These are phyloP conservation scores for Claviceps fusiformis DNA, from an alignment of 2,329 filamentous ascomycete genomes.

Conservation along the genomic window DNA sequence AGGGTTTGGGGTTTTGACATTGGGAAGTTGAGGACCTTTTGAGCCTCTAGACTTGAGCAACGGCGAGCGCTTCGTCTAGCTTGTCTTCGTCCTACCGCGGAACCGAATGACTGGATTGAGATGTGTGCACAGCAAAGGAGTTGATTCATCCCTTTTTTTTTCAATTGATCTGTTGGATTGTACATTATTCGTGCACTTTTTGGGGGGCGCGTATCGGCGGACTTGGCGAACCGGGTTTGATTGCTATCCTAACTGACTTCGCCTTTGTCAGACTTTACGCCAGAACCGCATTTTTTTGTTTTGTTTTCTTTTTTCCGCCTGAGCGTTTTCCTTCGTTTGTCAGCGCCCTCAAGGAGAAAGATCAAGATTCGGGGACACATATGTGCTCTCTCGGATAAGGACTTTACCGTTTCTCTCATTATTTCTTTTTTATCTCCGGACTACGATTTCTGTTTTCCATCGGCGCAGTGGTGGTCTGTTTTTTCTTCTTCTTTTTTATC, in stretches of 20 bases:
- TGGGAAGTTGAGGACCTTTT: background rate
- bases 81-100: conserved; percentile 10
- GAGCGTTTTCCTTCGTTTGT: background rate
- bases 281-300: background rate
- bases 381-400: conserved; percentile 1
- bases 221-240: conserved; percentile 20
- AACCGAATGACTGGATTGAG: background rate
- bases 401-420: conserved; percentile 1
- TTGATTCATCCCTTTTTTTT: conserved; percentile 10
- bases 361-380: background rate
- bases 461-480: conserved; percentile 11
- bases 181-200: conserved; percentile 25
- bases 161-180: conserved; percentile 24
- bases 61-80: background rate
- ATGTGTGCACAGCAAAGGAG: conserved; percentile 2
- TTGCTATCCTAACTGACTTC: conserved; percentile 10
- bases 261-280: conserved; percentile 1
- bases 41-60: background rate
- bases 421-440: background rate
- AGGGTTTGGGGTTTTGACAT: conserved; percentile 6
- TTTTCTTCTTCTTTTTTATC: background rate
- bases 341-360: background rate
- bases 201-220: conserved; percentile 21
- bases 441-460: conserved; percentile 5
- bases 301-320: background rate